Conservation (phyloP, 371 early-diverging fungal species). For the Chytridiales sp. region DNA sequence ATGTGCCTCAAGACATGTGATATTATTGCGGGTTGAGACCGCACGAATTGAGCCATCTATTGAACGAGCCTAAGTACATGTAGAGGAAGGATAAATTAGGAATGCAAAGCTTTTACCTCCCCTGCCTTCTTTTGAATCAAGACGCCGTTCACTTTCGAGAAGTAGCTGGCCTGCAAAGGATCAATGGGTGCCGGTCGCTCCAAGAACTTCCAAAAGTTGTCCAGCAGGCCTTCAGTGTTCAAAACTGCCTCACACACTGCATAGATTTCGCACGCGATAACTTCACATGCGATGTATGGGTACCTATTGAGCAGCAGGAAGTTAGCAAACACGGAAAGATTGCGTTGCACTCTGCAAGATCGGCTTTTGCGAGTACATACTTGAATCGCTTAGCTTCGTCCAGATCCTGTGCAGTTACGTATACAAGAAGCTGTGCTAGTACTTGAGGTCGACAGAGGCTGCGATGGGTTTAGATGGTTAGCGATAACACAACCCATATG, state of each 20-base stretch:
- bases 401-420: slow-evolving; percentile 58
- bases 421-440: slow-evolving; percentile 59
- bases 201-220: slow-evolving; percentile 78
- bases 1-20: slow-evolving; percentile 70
- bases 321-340: not conserved
- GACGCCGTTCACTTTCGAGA: slow-evolving; percentile 80
- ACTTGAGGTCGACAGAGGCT: slow-evolving; percentile 65
- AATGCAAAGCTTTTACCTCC: slow-evolving; percentile 53
- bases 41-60: slow-evolving; percentile 43
- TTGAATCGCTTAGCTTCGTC: slow-evolving; percentile 73
- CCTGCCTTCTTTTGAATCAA: slow-evolving; percentile 79
- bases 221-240: slow-evolving; percentile 64
- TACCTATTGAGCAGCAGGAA: slow-evolving; percentile 47
- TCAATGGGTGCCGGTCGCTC: slow-evolving; percentile 73
- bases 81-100: slow-evolving; percentile 2
- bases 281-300: slow-evolving; percentile 82
- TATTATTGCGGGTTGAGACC: slow-evolving; percentile 34
- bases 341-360: slow-evolving; percentile 17
- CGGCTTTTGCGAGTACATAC: slow-evolving; percentile 37
- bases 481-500: slow-evolving; percentile 2
- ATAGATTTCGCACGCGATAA: slow-evolving; percentile 83
- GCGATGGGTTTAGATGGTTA: no score
- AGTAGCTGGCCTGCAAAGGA: slow-evolving; percentile 79
- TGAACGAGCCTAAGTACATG: no score
- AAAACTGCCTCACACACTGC: slow-evolving; percentile 74